These are phyloP conservation scores for Phytopythium delawarense DNA, from an alignment of 352 stramenopile genomes.

Conservation along the genomic window DNA sequence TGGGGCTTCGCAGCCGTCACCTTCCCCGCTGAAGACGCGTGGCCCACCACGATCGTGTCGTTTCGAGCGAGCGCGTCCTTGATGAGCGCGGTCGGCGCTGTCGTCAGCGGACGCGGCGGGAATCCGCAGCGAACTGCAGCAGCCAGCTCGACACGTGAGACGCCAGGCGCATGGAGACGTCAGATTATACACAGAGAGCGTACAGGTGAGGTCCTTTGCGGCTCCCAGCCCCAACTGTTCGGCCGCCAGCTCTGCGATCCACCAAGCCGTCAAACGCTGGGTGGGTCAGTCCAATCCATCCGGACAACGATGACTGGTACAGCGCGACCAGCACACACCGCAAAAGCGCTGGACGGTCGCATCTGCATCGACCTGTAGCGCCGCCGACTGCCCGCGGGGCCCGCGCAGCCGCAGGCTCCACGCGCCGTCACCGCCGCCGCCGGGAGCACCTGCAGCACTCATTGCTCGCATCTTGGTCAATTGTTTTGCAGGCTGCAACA, in stretches of 20 bases:
- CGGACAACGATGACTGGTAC: too few relatives aligned
- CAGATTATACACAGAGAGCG: conserved; percentile 6
- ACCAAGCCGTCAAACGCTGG: neutral
- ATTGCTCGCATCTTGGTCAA: neutral
- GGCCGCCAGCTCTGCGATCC: conserved; percentile 30
- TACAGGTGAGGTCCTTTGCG: conserved; percentile 47
- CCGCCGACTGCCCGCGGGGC: conserved; percentile 46
- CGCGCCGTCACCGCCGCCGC: conserved; percentile 12
- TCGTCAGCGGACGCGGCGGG: conserved; percentile 42
- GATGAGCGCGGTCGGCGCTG: conserved; percentile 28
- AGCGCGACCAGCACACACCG: conserved; percentile 22
- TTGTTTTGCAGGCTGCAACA: neutral
- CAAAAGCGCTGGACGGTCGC: conserved; percentile 38
- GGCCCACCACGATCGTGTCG: conserved; percentile 63
- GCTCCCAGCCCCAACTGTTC: conserved; percentile 39
- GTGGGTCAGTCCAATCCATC: too few relatives aligned
- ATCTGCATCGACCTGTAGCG: conserved; percentile 44
- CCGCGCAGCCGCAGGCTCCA: conserved; percentile 70
- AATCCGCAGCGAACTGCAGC: conserved; percentile 63
- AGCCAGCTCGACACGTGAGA: neutral
- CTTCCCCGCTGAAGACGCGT: conserved; percentile 9
- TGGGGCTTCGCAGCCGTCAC: conserved; percentile 4
- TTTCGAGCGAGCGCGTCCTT: conserved; percentile 57
- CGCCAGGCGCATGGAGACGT: neutral
- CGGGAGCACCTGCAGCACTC: neutral